Evolutionary conservation across 331 rosid species (phyloP).

Genomic region (Pyracantha coccinea): DNA sequence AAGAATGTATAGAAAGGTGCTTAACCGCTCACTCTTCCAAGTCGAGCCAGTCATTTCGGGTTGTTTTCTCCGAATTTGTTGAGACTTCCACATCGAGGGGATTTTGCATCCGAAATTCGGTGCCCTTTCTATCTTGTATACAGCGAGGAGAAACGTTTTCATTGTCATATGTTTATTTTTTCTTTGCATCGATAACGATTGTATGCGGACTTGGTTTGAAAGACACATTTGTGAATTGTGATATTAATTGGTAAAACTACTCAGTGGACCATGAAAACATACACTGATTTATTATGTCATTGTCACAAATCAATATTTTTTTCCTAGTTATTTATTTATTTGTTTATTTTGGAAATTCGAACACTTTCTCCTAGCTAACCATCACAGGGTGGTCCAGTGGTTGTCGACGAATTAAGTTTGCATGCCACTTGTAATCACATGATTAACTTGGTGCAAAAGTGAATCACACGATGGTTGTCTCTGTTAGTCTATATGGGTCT

Average conservation of each 20-base stretch:
- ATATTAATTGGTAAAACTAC: neutral
- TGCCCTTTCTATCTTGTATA: constrained; percentile 8
- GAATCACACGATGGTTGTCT: too few species aligned
- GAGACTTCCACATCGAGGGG: neutral
- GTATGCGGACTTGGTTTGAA: neutral
- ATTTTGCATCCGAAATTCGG: neutral
- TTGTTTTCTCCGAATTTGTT: neutral
- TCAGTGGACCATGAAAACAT: too few species aligned
- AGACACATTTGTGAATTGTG: neutral
- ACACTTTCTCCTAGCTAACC: too few species aligned
- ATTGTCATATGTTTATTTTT: neutral
- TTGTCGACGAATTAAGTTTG: neutral
- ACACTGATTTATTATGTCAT: too few species aligned
- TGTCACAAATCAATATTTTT: too few species aligned
- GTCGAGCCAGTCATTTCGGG: neutral
- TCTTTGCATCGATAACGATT: neutral
- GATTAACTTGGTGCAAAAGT: neutral
- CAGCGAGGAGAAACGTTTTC: constrained; percentile 1
- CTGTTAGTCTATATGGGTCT: too few species aligned
- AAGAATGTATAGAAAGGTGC: constrained; percentile 23
- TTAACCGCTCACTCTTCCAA: neutral
- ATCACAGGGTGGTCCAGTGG: too few species aligned
- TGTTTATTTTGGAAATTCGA: too few species aligned
- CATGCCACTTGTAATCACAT: neutral
- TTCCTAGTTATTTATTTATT: too few species aligned